Evolutionary conservation across 306 rosid genomes (phyloP), one percentile per base, ranked within the genome.

Genomic region (Casuarina glauca): DNA sequence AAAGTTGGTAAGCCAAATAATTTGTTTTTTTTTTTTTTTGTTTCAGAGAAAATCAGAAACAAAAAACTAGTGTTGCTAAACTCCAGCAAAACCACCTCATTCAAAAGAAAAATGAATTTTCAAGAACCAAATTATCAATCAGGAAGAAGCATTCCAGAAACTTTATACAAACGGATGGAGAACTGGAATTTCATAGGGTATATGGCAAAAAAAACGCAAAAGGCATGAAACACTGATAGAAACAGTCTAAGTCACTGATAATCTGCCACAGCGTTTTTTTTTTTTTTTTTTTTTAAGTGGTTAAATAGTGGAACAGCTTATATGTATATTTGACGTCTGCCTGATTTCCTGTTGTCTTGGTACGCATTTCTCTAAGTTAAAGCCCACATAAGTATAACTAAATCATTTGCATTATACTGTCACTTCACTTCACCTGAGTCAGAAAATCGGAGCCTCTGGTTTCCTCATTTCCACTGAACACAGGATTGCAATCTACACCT

Each of bases 371-470:
- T 52, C 38, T n/a, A n/a, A 82, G 48, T 17, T 70, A 60, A 74
- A 44, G 74, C 52, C 72, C 76, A 74, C 69, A 64, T 49, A 49
- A 39, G 63, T 50, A 72, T 53, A 69, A 75, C 72, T 57, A 54
- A 68, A 69, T 44, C 13, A 79, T 6, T 60, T 71, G 16, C 42
- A 36, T 45, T 38, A 13, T n/a, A n/a, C n/a, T n/a, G n/a, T n/a
- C n/a, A 63, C 81, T 76, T 26, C 49, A 76, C 75, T 12, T 80
- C 80, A 94, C 98, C 95, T 94, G 98, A 80, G 84, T 80, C 82
- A 94, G 89, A 79, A 94, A 94, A 45, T 80, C 88, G 43, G 91
- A 94, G 75, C 97, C 98, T 82, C 78, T 84, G 71, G 84, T 85
- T 86, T 91, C 93, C 72, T 77, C 90, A 74, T 79, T 81, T 53